Evolutionary conservation across 495 filamentous ascomycete genomes (phyloP).

Genomic region (Penicillium verhagenii): DNA sequence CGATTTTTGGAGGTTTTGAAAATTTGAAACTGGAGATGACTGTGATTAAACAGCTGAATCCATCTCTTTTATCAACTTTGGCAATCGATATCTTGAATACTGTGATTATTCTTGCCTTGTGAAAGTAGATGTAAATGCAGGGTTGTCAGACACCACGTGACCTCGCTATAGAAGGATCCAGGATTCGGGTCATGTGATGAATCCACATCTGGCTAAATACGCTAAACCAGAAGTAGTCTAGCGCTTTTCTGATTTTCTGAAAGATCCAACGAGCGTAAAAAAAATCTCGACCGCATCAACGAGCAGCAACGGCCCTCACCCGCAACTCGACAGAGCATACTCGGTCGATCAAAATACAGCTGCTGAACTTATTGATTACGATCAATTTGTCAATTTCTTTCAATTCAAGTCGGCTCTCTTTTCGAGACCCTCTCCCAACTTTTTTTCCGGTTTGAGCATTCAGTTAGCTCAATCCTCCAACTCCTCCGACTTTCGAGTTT

Average conservation of each 20-base stretch:
- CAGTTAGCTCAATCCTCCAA: conserved; percentile 27
- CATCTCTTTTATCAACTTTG: too few relatives aligned
- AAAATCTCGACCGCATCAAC: conserved; percentile 50
- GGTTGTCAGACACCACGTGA: conserved; percentile 36
- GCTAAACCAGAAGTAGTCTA: conserved; percentile 32
- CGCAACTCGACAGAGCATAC: conserved; percentile 27
- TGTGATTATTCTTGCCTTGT: not conserved
- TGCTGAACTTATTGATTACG: conserved; percentile 19
- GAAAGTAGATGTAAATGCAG: conserved; percentile 15
- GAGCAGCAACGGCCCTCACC: conserved; percentile 42
- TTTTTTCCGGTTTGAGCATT: conserved; percentile 23
- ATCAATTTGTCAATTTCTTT: conserved; percentile 13
- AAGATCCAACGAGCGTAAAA: conserved; percentile 45
- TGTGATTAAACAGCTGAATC: too few relatives aligned
- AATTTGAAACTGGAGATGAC: too few relatives aligned
- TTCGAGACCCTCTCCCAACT: conserved; percentile 13
- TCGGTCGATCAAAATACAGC: conserved; percentile 25
- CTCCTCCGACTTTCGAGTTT: conserved; percentile 10
- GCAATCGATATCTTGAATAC: too few relatives aligned
- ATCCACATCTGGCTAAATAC: conserved; percentile 8
- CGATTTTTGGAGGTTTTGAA: too few relatives aligned
- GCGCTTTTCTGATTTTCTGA: conserved; percentile 47
- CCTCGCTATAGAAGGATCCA: conserved; percentile 20
- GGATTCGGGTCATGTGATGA: conserved; percentile 26
- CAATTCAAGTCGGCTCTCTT: conserved; percentile 16